A percentile compares a stretch with the other conserved stretches of the same genome.
Conservation (phyloP, 1,139 yeast species). For the Geotrichum histeridarum region DNA sequence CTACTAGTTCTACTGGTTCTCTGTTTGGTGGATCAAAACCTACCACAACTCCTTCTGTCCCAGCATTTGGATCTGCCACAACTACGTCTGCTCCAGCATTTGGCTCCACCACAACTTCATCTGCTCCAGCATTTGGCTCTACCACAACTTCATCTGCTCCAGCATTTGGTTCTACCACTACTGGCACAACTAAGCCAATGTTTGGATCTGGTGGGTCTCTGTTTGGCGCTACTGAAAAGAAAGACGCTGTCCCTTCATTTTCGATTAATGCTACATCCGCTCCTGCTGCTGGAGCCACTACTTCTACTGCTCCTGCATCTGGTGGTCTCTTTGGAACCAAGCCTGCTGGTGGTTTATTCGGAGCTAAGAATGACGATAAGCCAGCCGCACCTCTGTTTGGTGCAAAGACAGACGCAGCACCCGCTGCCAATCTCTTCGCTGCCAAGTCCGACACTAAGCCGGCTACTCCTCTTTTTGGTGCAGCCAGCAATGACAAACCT, state of each 20-base stretch:
- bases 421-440: conserved; percentile 9
- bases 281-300: conserved; percentile 2
- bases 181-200: conserved; percentile 12
- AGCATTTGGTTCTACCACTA: conserved; percentile 12
- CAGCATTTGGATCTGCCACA: neutral
- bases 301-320: conserved; percentile 8
- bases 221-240: neutral
- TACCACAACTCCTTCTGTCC: neutral
- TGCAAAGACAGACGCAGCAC: conserved; percentile 10
- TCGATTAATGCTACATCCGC: neutral
- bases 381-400: conserved; percentile 14
- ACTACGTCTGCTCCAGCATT: neutral
- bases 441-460: neutral
- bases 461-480: conserved; percentile 3
- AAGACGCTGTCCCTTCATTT: no score
- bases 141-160: neutral
- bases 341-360: conserved; percentile 1
- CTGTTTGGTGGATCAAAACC: neutral
- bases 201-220: conserved; percentile 3
- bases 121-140: conserved; percentile 11
- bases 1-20: neutral
- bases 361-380: conserved; percentile 4
- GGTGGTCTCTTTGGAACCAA: conserved; percentile 13
- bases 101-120: conserved; percentile 1
- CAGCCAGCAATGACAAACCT: conserved; percentile 4